A percentile compares a stretch with the other conserved stretches of the same genome.
Conservation (phyloP, 1,284 basidiomycete species). For the Stereum hirsutum region DNA sequence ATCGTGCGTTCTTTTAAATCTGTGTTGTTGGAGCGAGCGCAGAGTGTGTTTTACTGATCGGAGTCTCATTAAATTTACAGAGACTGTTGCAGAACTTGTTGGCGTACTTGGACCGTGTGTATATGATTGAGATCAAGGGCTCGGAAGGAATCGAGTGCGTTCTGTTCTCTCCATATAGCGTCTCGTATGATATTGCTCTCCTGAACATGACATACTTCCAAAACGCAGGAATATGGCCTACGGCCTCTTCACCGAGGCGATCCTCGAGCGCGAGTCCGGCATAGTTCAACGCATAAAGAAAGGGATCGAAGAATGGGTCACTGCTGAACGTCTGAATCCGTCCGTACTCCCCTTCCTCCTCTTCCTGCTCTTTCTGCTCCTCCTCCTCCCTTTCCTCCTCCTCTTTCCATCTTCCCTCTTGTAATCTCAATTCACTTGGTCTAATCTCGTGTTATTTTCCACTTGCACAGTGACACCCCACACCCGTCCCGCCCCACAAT, state of each 20-base stretch:
- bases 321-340: slow-evolving; percentile 8
- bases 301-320: slow-evolving; percentile 9
- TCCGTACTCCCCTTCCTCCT: neutral
- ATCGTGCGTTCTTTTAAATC: slow-evolving; percentile 17
- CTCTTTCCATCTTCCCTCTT: neutral
- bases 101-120: slow-evolving; percentile 55
- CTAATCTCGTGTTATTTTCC: no score
- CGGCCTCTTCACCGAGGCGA: slow-evolving; percentile 6
- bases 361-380: neutral
- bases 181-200: neutral
- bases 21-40: neutral
- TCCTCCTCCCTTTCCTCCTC: neutral
- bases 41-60: neutral
- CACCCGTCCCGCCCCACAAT: slow-evolving; percentile 30
- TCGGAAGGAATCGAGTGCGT: slow-evolving; percentile 32
- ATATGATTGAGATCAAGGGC: slow-evolving; percentile 29
- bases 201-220: neutral
- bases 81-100: slow-evolving; percentile 48
- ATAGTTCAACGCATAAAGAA: slow-evolving; percentile 6
- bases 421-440: neutral
- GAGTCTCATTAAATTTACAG: neutral
- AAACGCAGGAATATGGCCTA: slow-evolving; percentile 9
- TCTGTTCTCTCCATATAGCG: neutral
- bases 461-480: slow-evolving; percentile 14
- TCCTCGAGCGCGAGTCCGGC: neutral